These are phyloP conservation scores for Corynascus novoguineensis DNA, from an alignment of 495 filamentous ascomycete genomes.

Conservation along the genomic window DNA sequence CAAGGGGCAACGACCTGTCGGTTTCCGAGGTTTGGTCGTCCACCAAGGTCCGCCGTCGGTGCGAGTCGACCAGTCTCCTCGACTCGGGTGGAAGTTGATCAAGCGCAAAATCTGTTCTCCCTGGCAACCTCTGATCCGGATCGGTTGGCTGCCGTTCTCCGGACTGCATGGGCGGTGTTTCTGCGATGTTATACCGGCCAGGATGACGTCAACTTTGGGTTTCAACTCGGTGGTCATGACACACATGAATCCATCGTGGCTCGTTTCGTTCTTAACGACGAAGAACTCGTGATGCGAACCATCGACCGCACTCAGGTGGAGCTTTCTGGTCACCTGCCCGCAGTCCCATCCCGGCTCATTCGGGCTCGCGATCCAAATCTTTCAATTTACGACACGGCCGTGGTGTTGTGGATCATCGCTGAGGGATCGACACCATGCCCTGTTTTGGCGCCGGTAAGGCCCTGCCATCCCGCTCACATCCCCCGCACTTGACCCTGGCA, in stretches of 20 bases:
- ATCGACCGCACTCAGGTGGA: constrained; percentile 9
- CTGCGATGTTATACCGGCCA: constrained; percentile 25
- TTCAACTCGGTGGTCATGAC: constrained; percentile 4
- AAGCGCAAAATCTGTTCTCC: constrained; percentile 3
- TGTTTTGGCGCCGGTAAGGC: constrained; percentile 6
- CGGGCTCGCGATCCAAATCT: not conserved
- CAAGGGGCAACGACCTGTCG: constrained; percentile 10
- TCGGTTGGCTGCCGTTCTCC: constrained; percentile 13
- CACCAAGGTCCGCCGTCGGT: not conserved
- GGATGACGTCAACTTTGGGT: constrained; percentile 22
- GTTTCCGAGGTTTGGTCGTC: constrained; percentile 20
- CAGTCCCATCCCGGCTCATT: constrained; percentile 3
- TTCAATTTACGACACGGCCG: constrained; percentile 10
- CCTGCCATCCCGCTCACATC: not conserved
- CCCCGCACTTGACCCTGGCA: not conserved
- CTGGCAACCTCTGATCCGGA: constrained; percentile 12
- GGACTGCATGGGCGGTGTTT: constrained; percentile 22
- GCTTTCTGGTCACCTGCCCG: not conserved
- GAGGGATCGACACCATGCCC: constrained; percentile 4
- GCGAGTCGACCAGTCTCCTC: constrained; percentile 1
- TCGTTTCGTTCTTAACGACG: constrained; percentile 14
- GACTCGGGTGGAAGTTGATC: constrained; percentile 15
- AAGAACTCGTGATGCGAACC: constrained; percentile 1
- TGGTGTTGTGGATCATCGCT: constrained; percentile 13
- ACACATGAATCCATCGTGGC: constrained; percentile 7